phyloP scores from a whole-genome alignment of 1,284 basidiomycete genomes.

The Tetrapyrgos nigripes region DNA sequence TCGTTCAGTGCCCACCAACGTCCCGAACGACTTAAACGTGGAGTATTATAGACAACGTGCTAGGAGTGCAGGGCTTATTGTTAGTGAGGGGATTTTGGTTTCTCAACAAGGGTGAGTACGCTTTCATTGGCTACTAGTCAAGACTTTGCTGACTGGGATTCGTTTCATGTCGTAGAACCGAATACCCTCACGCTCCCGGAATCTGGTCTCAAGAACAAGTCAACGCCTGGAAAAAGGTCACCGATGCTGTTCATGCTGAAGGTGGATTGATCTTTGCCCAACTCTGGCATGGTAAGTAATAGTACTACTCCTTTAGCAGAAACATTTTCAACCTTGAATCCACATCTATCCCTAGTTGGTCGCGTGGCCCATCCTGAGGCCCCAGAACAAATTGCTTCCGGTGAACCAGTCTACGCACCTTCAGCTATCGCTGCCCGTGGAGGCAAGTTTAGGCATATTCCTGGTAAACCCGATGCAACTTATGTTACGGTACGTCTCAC shows the following conservation, averaged over 20 bases:
- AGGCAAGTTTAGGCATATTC: too few relatives aligned
- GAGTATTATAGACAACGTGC: constrained; percentile 13
- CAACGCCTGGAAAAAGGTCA: constrained; percentile 10
- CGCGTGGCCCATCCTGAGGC: constrained; percentile 27
- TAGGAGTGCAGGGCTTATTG: constrained; percentile 12
- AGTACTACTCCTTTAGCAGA: neutral
- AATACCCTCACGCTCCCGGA: constrained; percentile 15
- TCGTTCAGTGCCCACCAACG: constrained; percentile 33
- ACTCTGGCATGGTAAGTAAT: constrained; percentile 22
- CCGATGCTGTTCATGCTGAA: neutral
- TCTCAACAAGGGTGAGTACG: constrained; percentile 11
- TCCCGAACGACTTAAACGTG: constrained; percentile 13
- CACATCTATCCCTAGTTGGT: constrained; percentile 19
- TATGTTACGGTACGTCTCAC: too few relatives aligned
- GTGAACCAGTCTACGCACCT: too few relatives aligned
- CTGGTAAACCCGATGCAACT: too few relatives aligned
- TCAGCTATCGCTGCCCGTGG: too few relatives aligned
- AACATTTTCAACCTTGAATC: neutral
- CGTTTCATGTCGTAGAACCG: neutral
- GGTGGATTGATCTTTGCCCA: neutral
- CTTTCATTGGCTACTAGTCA: neutral
- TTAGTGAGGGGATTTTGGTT: constrained; percentile 11
- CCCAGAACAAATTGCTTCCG: constrained; percentile 22
- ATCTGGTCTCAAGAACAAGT: constrained; percentile 14
- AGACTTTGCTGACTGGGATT: neutral